Base-by-base conservation (phyloP, 768 basidiomycete species). In the Boletellus emodensis region DNA sequence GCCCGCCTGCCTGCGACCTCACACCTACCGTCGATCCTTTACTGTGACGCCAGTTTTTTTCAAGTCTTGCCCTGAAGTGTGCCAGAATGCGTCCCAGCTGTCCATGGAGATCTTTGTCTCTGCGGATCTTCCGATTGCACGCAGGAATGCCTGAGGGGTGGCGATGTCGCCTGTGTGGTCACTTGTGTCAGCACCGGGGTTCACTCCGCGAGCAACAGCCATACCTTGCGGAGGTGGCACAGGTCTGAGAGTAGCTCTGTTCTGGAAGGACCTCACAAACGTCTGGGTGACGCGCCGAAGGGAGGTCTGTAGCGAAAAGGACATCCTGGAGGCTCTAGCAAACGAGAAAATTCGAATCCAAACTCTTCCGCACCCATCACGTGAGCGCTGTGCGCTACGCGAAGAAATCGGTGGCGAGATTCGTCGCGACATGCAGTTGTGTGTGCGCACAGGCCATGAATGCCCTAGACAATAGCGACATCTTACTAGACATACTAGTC, bases 71-170 rank as follows among this genome's bases (percentile, higher is more conserved):
- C 86, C 79, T 34, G 79, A 71, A 49, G 76, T 70, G 43, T 72
- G 75, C 86, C 88, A 92, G 36, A 93, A 74, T 28, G 81, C 76
- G 3, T 83, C 79, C 90, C 90, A 93, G n/a, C 67, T 70, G 37
- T 83, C 82, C 11, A 77, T 66, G 3, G 76, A 70, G 28, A 90
- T 54, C 66, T 90, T 90, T 1, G 76, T 81, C 34, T 87, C 82
- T 3, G 77, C 70, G 7, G 75, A 74, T 22, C 90, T 77, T 18
- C 90, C 90, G 55, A 93, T 89, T 24, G 83, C 78, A 51, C 79
- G 80, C 56, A 93, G 73, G 58, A 93, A 90, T 24, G 78, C 82
- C 28, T 70, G 69, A 6, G 87, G 79, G 3, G 82, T 79, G 17
- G 63, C 54, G 53, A 87, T 77, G n/a, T 67, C 54, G 33, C 74